Evolutionary conservation across 441 rosid genomes (phyloP).

Genomic region (Populus hybrid): DNA sequence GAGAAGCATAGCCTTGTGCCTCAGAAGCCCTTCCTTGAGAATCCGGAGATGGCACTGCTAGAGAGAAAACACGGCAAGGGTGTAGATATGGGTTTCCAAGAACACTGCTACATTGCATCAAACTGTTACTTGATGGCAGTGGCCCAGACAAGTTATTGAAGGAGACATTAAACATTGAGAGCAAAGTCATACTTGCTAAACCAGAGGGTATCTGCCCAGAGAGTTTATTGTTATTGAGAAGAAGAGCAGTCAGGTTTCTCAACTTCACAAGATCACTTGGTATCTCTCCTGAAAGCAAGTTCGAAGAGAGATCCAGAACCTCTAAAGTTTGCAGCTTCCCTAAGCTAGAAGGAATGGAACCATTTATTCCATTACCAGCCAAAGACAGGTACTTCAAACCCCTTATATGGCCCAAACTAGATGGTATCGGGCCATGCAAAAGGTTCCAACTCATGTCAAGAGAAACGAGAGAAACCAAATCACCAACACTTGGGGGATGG

Average conservation of each 20-base stretch:
- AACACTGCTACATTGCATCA: conserved; percentile 44
- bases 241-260: conserved; percentile 46
- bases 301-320: conserved; percentile 54
- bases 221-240: conserved; percentile 54
- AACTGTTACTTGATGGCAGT: conserved; percentile 36
- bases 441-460: conserved; percentile 52
- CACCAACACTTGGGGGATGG: conserved; percentile 38
- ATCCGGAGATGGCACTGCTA: conserved; percentile 34
- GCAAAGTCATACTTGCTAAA: conserved; percentile 41
- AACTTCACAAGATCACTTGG: conserved; percentile 43
- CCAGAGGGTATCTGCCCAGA: conserved; percentile 56
- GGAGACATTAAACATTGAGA: conserved; percentile 49
- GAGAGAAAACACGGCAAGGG: conserved; percentile 40
- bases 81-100: conserved; percentile 52
- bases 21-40: conserved; percentile 21
- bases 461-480: conserved; percentile 38
- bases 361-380: conserved; percentile 48
- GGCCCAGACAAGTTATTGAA: conserved; percentile 60
- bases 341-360: conserved; percentile 46
- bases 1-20: conserved; percentile 24
- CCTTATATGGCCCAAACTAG: conserved; percentile 33
- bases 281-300: conserved; percentile 52
- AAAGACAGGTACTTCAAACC: conserved; percentile 46
- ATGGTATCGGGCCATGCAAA: conserved; percentile 50
- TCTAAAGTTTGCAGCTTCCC: conserved; percentile 38